Evolutionary conservation across 169 alveolate genomes (phyloP).

Genomic region (Cytauxzoon felis): DNA sequence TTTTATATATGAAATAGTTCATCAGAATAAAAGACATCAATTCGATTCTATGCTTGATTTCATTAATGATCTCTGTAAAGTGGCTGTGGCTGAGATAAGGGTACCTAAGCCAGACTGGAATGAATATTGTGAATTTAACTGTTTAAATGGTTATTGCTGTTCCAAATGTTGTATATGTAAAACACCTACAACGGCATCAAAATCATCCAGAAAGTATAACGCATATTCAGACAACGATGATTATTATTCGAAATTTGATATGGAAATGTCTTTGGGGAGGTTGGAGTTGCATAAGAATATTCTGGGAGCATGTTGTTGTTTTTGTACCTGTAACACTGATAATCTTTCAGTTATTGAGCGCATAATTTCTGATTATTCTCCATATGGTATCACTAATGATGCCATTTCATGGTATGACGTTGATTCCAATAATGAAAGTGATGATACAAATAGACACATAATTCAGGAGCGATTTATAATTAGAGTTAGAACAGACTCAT

Average conservation of each 20-base stretch:
- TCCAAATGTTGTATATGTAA: slow-evolving; percentile 48
- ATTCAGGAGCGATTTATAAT: slow-evolving; percentile 51
- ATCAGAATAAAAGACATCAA: slow-evolving; percentile 12
- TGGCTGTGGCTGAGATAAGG: slow-evolving; percentile 55
- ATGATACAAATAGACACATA: slow-evolving; percentile 18
- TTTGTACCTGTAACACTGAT: slow-evolving; percentile 39
- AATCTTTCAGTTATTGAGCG: slow-evolving; percentile 22
- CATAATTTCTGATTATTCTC: slow-evolving; percentile 23
- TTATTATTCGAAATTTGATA: slow-evolving; percentile 20
- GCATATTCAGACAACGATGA: slow-evolving; percentile 2
- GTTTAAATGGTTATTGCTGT: slow-evolving; percentile 50
- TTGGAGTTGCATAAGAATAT: slow-evolving; percentile 27
- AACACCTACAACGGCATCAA: neutral
- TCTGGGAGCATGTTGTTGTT: slow-evolving; percentile 45
- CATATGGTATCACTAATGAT: neutral
- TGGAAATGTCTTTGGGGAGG: slow-evolving; percentile 31
- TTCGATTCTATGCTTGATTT: slow-evolving; percentile 11
- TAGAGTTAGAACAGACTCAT: slow-evolving; percentile 37
- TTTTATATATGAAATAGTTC: slow-evolving; percentile 3
- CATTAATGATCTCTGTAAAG: slow-evolving; percentile 42
- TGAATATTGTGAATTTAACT: slow-evolving; percentile 25
- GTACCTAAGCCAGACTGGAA: slow-evolving; percentile 58
- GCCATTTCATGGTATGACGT: slow-evolving; percentile 52
- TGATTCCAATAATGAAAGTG: slow-evolving; percentile 4
- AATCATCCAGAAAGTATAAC: neutral